Percentiles rank a stretch among this genome's conserved stretches.
Evolutionary conservation across 805 yeast genomes (phyloP).

Genomic region (Komagataella populi): DNA sequence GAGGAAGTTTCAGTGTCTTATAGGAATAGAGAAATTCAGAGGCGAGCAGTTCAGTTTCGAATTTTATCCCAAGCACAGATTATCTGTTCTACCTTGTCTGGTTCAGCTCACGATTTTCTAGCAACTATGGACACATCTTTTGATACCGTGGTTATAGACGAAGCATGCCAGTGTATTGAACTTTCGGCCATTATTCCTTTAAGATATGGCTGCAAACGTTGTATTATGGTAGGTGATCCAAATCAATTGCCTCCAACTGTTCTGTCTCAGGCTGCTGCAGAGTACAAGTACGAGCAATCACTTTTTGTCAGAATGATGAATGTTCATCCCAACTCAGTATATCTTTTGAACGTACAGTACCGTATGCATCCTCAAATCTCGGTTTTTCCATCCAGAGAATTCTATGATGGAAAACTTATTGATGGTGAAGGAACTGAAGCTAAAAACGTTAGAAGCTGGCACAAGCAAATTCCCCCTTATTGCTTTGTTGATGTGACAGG

Average conservation of each 20-base stretch:
- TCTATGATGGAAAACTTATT: conserved; percentile 55
- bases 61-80: conserved; percentile 66
- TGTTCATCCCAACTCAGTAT: conserved; percentile 42
- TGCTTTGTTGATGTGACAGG: conserved; percentile 62
- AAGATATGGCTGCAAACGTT: conserved; percentile 77
- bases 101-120: conserved; percentile 83
- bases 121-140: conserved; percentile 64
- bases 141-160: conserved; percentile 88
- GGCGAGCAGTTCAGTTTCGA: conserved; percentile 60
- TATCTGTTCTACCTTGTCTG: conserved; percentile 85
- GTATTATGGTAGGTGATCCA: conserved; percentile 98
- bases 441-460: conserved; percentile 60
- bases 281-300: conserved; percentile 74
- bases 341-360: conserved; percentile 79
- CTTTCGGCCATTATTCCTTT: conserved; percentile 83
- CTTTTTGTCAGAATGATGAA: conserved; percentile 88
- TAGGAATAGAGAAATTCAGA: conserved; percentile 67
- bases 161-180: conserved; percentile 96
- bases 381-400: conserved; percentile 70
- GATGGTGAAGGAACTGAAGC: conserved; percentile 70
- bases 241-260: conserved; percentile 97
- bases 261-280: conserved; percentile 75
- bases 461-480: conserved; percentile 58
- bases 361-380: conserved; percentile 97
- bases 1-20: conserved; percentile 55